Evolutionary conservation across 2,329 filamentous ascomycete genomes (phyloP), one percentile per base, ranked within the genome.

Genomic region (Sclerotinia sclerotiorum): DNA sequence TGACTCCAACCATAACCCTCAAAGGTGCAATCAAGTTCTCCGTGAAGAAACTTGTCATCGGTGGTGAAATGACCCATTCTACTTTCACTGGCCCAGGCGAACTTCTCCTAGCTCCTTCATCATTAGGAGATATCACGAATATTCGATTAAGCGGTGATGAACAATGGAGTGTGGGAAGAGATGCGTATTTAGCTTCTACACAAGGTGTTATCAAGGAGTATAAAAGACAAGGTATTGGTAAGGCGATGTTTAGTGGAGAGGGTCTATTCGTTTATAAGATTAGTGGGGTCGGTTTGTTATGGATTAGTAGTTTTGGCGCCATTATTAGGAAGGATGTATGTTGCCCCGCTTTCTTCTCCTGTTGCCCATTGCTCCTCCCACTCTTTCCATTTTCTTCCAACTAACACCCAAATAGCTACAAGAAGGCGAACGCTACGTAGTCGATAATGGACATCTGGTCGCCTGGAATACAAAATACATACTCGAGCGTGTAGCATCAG

Each of bases 401-500:
- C 48, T 55, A 52, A 65, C 10, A 29, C n/a, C 5, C 5, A 32
- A 13, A 29, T 21, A 65, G 62, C 15, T 57, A 32, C 51, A 55
- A 56, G 85, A 88, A 17, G 90, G 90, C 13, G 94, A 98, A 78
- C 90, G 90, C 74, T 98, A 97, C 79, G 92, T 95, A 72, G 89
- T 97, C 68, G 93, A 97, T 76, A 97, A 97, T 75, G 93, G 93
- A 3, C 93, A 98, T 74, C 84, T 98, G 0, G 93, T 98, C 0
- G 94, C 95, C 0, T 99, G 95, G 95, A 97, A 97, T 78, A 94
- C 91, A 77, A 93, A 97, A 76, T 99, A 98, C 76, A 85, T 92
- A 5, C 88, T 99, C 71, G 93, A 97, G 81, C 89, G 95, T 21
- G 90, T 96, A 5, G 89, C 94, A 0, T 95, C 91, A 3, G 95